Conservation (phyloP, 495 filamentous ascomycete species). For the Annulohypoxylon nitens region DNA sequence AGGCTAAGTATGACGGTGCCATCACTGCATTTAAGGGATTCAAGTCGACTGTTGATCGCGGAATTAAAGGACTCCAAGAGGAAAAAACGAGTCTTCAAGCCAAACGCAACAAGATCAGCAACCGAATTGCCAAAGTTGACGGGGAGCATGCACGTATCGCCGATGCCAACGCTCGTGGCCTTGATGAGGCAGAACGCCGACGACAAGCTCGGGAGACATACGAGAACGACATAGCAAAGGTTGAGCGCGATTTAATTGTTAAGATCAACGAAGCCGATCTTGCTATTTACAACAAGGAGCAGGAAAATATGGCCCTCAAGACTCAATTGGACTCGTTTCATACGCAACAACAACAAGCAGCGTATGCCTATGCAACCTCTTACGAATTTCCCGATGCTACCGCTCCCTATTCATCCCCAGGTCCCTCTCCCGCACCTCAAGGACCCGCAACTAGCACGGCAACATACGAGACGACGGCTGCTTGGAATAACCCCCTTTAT, state of each 20-base stretch:
- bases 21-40: slow-evolving; percentile 71
- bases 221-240: slow-evolving; percentile 72
- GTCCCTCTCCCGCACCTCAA: slow-evolving; percentile 32
- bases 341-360: slow-evolving; percentile 53
- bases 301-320: slow-evolving; percentile 56
- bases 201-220: slow-evolving; percentile 75
- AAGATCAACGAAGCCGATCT: slow-evolving; percentile 54
- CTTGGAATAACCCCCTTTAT: slow-evolving; percentile 51
- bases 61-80: slow-evolving; percentile 72
- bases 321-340: slow-evolving; percentile 56
- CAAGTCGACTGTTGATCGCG: slow-evolving; percentile 73
- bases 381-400: slow-evolving; percentile 44
- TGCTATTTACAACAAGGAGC: slow-evolving; percentile 58
- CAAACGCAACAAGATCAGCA: slow-evolving; percentile 81
- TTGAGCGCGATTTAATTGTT: slow-evolving; percentile 62
- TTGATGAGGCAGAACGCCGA: slow-evolving; percentile 80
- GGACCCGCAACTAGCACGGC: slow-evolving; percentile 27
- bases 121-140: slow-evolving; percentile 80
- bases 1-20: slow-evolving; percentile 70
- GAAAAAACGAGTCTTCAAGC: slow-evolving; percentile 76
- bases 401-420: slow-evolving; percentile 38
- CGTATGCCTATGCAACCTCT: slow-evolving; percentile 48
- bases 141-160: slow-evolving; percentile 83
- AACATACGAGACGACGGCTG: slow-evolving; percentile 46
- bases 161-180: slow-evolving; percentile 78